Conservation (phyloP, 2,329 filamentous ascomycete genomes). For the Aspergillus pseudotamarii region DNA sequence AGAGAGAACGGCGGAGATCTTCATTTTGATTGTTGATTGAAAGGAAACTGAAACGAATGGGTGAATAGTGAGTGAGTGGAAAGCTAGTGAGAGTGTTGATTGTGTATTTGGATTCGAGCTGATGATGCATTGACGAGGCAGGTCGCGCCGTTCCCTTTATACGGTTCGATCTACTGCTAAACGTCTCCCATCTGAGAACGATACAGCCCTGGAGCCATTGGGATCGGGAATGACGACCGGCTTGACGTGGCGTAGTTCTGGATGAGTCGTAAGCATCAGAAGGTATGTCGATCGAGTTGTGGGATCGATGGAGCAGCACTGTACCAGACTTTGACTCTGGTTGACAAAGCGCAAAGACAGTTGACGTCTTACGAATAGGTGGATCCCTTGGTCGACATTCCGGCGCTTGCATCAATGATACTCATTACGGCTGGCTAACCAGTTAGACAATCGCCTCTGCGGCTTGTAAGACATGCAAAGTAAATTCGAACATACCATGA, state of each 20-base stretch:
- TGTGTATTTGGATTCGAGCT: background rate
- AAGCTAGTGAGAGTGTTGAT: background rate
- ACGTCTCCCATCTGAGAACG: background rate
- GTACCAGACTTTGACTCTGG: background rate
- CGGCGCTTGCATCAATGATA: background rate
- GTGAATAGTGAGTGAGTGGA: background rate
- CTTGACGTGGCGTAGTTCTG: background rate
- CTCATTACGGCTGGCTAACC: background rate
- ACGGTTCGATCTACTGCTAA: background rate
- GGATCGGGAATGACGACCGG: background rate
- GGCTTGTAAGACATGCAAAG: background rate
- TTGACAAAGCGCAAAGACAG: background rate
- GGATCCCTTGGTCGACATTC: background rate
- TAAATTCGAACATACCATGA: background rate
- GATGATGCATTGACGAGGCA: background rate
- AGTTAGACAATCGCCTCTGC: no score
- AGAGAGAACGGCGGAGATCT: slow-evolving; percentile 4
- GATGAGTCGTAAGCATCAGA: background rate
- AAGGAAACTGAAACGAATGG: background rate
- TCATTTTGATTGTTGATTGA: background rate
- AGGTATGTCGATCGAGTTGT: background rate
- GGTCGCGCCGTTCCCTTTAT: background rate
- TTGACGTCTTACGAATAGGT: background rate
- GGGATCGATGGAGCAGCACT: background rate
- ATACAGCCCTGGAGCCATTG: background rate